Evolutionary conservation across 805 yeast species (phyloP), one percentile per base, ranked within the genome.

Genomic region (Saturnispora kantuleensis): DNA sequence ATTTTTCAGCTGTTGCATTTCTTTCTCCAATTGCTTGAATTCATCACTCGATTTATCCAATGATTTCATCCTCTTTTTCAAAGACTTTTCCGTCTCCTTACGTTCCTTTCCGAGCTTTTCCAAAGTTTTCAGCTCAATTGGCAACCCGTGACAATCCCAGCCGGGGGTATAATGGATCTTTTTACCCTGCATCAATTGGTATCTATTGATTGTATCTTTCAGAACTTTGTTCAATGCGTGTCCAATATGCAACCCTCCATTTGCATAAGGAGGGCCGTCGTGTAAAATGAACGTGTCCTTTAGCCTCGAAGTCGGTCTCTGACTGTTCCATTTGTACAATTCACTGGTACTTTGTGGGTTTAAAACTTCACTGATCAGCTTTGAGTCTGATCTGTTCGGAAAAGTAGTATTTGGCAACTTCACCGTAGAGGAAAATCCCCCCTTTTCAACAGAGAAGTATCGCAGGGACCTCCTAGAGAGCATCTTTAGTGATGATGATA

Each of bases 201-300:
- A 81, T 42, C 99, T 68, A 50, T 77, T 76, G 38, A 90, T 76
- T 38, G 93, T 78, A 62, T 93, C 99, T 60, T 93, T 93, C 45
- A 87, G 62, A 16, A 88, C 74, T 58, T 93, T 90, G 66, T 93
- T 93, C 54, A 93, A 64, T 0, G 97, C 86, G 64, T 93, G 99
- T 45, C 97, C 87, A 41, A 89, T 62, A 60, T 93, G 99, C 17
- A 93, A 66, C 50, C 82, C 87, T 3, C 97, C 98, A 58, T 93
- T 93, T 10, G 98, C 97, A 63, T 90, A 93, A 0, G 99, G 99
- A 0, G 99, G 99, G 0, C 99, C 99, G 64, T 93, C 99, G 54
- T 89, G 97, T 1, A 93, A 65, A 1, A 82, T 72, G 54, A 83
- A 90, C 31, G 71, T 50, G 15, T 74, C 63, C 2, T 67, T 64